A percentile compares a stretch with the other conserved stretches of the same genome.
These are phyloP conservation scores for Mycena crocata DNA, from an alignment of 768 basidiomycete species.

Conservation along the genomic window DNA sequence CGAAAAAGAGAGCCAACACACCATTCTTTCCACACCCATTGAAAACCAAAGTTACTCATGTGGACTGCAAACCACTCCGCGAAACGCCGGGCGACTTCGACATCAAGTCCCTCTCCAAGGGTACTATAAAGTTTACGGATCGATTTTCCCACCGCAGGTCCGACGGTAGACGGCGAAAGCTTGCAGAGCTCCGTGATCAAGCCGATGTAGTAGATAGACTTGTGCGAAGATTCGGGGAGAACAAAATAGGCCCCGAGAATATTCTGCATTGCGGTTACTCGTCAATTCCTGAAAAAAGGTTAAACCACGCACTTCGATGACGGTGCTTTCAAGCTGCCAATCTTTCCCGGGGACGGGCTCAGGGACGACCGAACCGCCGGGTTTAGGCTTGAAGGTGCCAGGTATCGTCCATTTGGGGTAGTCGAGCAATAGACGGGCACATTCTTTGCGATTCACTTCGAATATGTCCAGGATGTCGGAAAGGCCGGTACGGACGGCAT, in stretches of 20 bases:
- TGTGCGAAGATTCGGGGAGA: conserved; percentile 81
- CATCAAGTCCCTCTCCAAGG: conserved; percentile 89
- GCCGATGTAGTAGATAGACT: conserved; percentile 86
- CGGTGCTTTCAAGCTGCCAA: conserved; percentile 89
- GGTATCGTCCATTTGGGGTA: conserved; percentile 85
- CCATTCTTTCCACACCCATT: conserved; percentile 99
- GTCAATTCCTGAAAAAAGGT: neutral
- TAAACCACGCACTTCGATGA: conserved; percentile 76
- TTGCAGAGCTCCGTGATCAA: conserved; percentile 96
- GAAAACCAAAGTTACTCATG: conserved; percentile 97
- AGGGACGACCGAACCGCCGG: conserved; percentile 63
- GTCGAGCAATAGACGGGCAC: conserved; percentile 86
- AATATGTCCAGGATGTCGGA: conserved; percentile 88
- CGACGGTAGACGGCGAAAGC: conserved; percentile 90
- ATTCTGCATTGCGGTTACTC: conserved; percentile 54
- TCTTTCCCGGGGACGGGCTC: conserved; percentile 73
- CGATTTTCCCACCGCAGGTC: conserved; percentile 96
- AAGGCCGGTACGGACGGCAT: conserved; percentile 79
- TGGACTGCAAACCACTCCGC: conserved; percentile 97
- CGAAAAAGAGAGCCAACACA: conserved; percentile 40
- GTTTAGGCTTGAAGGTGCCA: conserved; percentile 88
- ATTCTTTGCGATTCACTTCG: conserved; percentile 96
- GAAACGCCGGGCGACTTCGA: conserved; percentile 83
- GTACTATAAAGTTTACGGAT: conserved; percentile 86
- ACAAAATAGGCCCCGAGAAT: conserved; percentile 80